Evolutionary conservation across 2,329 filamentous ascomycete genomes (phyloP).

Genomic region (Cladosporium sp.): DNA sequence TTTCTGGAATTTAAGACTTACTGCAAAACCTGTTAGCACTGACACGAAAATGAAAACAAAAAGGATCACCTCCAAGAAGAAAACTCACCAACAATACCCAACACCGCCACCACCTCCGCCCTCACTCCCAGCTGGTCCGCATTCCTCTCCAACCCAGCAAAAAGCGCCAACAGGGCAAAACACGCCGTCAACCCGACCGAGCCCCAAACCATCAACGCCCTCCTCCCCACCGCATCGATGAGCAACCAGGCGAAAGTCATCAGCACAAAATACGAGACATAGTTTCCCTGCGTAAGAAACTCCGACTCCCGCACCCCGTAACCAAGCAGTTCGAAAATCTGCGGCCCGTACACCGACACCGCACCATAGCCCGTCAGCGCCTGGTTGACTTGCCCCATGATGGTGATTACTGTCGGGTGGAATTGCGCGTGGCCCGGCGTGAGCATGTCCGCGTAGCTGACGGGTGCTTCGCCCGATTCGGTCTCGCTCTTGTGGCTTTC

Average conservation of each 20-base stretch:
- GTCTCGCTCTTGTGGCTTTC: slow-evolving; percentile 48
- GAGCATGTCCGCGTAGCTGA: slow-evolving; percentile 57
- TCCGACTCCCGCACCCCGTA: slow-evolving; percentile 51
- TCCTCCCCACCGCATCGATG: slow-evolving; percentile 53
- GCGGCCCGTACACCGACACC: slow-evolving; percentile 59
- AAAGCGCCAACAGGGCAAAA: slow-evolving; percentile 50
- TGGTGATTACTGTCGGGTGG: slow-evolving; percentile 56
- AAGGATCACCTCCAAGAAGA: too few species aligned
- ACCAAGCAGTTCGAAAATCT: slow-evolving; percentile 60
- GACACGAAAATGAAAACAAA: not conserved
- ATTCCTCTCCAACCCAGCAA: slow-evolving; percentile 47
- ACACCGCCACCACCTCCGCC: slow-evolving; percentile 43
- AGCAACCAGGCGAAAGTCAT: slow-evolving; percentile 60
- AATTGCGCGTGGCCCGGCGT: slow-evolving; percentile 52
- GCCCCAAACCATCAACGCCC: slow-evolving; percentile 52
- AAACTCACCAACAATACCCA: slow-evolving; percentile 41
- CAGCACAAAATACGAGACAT: slow-evolving; percentile 56
- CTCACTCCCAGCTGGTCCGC: slow-evolving; percentile 36
- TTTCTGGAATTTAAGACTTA: not conserved
- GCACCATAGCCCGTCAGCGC: slow-evolving; percentile 51
- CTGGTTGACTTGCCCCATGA: slow-evolving; percentile 62
- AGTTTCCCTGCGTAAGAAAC: slow-evolving; percentile 57
- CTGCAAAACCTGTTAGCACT: not conserved
- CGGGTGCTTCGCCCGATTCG: slow-evolving; percentile 34
- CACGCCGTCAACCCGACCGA: slow-evolving; percentile 45